Base-by-base conservation (phyloP, 805 yeast genomes). In the Pichia rugopelliculosa region DNA sequence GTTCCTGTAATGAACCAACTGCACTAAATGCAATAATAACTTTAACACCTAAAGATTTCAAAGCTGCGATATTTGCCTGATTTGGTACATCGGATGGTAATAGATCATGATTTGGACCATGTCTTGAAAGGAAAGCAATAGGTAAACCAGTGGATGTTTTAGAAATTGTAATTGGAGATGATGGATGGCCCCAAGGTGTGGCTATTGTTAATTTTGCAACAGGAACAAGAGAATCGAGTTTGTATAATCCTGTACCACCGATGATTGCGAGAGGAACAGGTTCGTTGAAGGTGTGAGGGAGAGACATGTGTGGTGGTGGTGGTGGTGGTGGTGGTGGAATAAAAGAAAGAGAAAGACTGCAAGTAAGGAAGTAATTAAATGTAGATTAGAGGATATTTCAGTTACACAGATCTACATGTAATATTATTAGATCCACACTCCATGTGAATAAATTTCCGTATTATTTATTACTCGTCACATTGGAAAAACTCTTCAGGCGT, bases 181-280 rank as follows among this genome's bases (percentile, higher is more conserved):
- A 89, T 21, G 99, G 96, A 56, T 75, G 77, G 11, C 99, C 99
- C 98, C 98, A 93, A 21, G 99, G 99, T 4, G 99, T 93, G 18
- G 84, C 76, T 49, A 89, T 68, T 15, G 87, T 79, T 38, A 93
- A 69, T 56, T 83, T 73, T 15, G 96, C 96, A 41, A 91, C 95
- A 4, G 96, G 95, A 42, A 82, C 76, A 47, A 93, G 73, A 48
- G 87, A 80, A 37, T 84, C 87, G 48, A 93, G 73, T 49, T 87
- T 85, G 72, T 93, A 93, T 26, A 93, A 76, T n/a, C 99, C 99
- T 5, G 99, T 93, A 37, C 99, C 99, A 37, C 99, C 99, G 64
- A 93, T 93, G 56, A 93, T 79, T 33, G 96, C 98, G 39, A 93
- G 74, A 36, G 78, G 75, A 23, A 93, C 86, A 30, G 86, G 82